Conservation (phyloP, 2,329 filamentous ascomycete genomes). For the Neofusicoccum kwambonambiense region DNA sequence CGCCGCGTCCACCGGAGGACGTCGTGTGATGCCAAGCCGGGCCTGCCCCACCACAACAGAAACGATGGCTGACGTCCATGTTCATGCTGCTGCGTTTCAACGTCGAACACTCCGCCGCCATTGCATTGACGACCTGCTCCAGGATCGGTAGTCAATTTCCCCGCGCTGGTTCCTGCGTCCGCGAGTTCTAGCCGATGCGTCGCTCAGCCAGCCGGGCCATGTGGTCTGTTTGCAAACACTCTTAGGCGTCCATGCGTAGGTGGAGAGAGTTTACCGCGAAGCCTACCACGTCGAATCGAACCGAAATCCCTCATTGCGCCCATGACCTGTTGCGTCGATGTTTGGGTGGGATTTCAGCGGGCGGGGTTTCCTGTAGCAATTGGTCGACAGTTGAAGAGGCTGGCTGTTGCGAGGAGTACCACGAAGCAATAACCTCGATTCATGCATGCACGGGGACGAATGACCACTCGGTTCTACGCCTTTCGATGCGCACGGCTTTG, state of each 20-base stretch:
- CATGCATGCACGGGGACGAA: background rate
- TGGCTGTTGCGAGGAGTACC: background rate
- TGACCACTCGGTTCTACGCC: background rate
- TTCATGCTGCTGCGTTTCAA: slow-evolving; percentile 9
- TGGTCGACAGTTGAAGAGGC: background rate
- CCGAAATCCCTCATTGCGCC: background rate
- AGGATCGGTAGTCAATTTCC: background rate
- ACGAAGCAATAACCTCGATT: background rate
- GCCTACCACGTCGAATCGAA: background rate
- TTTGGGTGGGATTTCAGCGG: background rate
- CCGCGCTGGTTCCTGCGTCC: background rate
- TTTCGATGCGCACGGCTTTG: background rate
- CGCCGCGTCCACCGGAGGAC: background rate
- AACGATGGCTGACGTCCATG: background rate
- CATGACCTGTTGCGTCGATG: background rate
- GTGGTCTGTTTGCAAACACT: background rate
- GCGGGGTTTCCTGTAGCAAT: background rate
- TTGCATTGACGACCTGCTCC: background rate
- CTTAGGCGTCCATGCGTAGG: background rate
- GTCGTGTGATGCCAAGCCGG: slow-evolving; percentile 1
- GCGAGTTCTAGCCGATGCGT: background rate
- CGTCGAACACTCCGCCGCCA: background rate
- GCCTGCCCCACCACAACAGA: background rate
- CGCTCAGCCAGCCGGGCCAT: background rate
- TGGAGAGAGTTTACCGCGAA: background rate